Base-by-base conservation (phyloP, 208 protist genomes). In the Trypanosoma cruzi region DNA sequence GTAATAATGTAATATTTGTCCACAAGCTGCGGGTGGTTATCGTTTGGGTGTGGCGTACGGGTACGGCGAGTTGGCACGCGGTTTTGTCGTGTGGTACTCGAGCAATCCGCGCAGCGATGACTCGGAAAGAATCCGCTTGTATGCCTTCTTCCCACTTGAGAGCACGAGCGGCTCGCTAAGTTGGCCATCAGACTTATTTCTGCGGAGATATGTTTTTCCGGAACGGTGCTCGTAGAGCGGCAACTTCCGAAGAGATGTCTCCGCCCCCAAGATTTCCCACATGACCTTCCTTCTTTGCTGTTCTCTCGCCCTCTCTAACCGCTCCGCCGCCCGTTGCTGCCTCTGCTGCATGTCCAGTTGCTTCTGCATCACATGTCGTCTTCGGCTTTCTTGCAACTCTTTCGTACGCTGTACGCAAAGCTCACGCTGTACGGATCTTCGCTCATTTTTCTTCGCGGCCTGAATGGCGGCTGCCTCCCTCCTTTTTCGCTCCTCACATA, bases 51-150 rank as follows among this genome's bases (percentile, higher is more conserved):
- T 55, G 20, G 60, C 59, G 32, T 58, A 68, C 8, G 59, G 59
- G 40, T 74, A 67, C 1, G 69, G 69, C 28, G 69, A 67, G 50
- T 67, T 67, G 28, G 50, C 50, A n/a, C 69, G 57, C 10, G 53
- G 37, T 31, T 74, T 74, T 16, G 53, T 56, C 11, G 36, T 22
- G 18, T 74, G 69, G 31, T 60, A 74, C 24, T 56, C 55, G 3
- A 74, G 24, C 8, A 74, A 52, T 24, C 69, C 69, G 10, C 55
- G 61, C 37, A 74, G 7, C 0, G 69, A 68, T 0, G 60, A 57
- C 8, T 66, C 64, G 6, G 71, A 76, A 1, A 76, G 40, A 8
- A 71, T 44, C 1, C 63, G 71, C 48, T 48, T 32, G 48, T 71
- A 66, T 44, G 63, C 48, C 48, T 63, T 32, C 42, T 52, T 64